A percentile compares a stretch with the other conserved stretches of the same genome.
Evolutionary conservation across 371 early-diverging fungal species (phyloP).

Genomic region (Basidiobolus meristosporus): DNA sequence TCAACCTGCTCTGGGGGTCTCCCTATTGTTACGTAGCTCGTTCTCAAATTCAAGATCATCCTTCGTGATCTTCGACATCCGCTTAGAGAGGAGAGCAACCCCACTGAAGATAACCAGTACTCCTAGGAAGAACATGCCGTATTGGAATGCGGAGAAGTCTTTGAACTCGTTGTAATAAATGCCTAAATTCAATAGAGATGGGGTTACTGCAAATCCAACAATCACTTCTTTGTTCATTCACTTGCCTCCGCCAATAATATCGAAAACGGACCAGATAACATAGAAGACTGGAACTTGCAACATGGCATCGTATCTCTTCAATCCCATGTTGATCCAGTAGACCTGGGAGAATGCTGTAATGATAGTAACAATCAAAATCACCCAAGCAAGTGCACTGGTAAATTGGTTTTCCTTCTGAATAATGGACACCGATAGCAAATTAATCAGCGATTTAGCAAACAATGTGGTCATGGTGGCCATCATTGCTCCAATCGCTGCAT

Average conservation of each 20-base stretch:
- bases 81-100: slow-evolving; percentile 23
- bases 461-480: slow-evolving; percentile 73
- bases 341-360: slow-evolving; percentile 63
- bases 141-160: slow-evolving; percentile 36
- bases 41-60: background rate
- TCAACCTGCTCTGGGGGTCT: too few relatives aligned
- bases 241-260: slow-evolving; percentile 69
- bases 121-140: slow-evolving; percentile 41
- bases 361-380: slow-evolving; percentile 44
- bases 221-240: too few relatives aligned
- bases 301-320: slow-evolving; percentile 67
- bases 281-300: slow-evolving; percentile 75
- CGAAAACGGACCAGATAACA: slow-evolving; percentile 55
- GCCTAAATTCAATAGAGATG: too few relatives aligned
- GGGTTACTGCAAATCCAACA: too few relatives aligned
- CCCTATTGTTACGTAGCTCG: too few relatives aligned
- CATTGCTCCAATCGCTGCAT: slow-evolving; percentile 45
- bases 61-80: slow-evolving; percentile 1
- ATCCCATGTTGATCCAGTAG: slow-evolving; percentile 65
- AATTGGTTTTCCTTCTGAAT: slow-evolving; percentile 59
- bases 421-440: slow-evolving; percentile 43
- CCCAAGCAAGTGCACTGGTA: slow-evolving; percentile 33
- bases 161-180: slow-evolving; percentile 62
- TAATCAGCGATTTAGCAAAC: slow-evolving; percentile 66
- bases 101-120: slow-evolving; percentile 56